Conservation (phyloP, 179 eudicot genomes). For the Patellifolia procumbens region DNA sequence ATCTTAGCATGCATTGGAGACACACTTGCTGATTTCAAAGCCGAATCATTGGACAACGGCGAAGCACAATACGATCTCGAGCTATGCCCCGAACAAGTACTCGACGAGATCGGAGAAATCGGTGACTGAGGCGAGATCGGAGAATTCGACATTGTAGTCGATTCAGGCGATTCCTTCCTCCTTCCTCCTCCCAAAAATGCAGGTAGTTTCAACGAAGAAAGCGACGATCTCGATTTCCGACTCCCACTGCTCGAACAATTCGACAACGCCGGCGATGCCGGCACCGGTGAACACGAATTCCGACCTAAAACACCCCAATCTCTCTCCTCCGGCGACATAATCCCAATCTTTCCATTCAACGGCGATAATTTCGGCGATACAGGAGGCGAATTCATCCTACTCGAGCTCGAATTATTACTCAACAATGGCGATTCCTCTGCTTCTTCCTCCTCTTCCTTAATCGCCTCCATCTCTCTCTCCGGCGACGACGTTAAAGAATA, state of each 20-base stretch:
- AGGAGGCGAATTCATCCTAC: slow-evolving; percentile 38
- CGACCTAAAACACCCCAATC: slow-evolving; percentile 40
- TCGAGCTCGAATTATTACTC: slow-evolving; percentile 43
- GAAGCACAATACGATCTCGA: slow-evolving; percentile 42
- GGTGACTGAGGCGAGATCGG: slow-evolving; percentile 40
- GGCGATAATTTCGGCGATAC: slow-evolving; percentile 55
- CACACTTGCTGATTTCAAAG: slow-evolving; percentile 15
- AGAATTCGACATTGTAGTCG: slow-evolving; percentile 27
- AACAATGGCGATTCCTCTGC: slow-evolving; percentile 51
- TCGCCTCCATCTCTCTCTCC: slow-evolving; percentile 42
- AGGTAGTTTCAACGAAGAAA: slow-evolving; percentile 37
- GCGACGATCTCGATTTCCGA: slow-evolving; percentile 40
- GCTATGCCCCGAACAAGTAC: slow-evolving; percentile 17
- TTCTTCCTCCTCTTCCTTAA: slow-evolving; percentile 43
- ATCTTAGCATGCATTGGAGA: slow-evolving; percentile 5
- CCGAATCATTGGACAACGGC: slow-evolving; percentile 34
- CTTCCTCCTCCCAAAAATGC: slow-evolving; percentile 40
- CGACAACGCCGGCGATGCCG: slow-evolving; percentile 35
- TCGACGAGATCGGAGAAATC: slow-evolving; percentile 41
- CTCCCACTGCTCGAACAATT: slow-evolving; percentile 30
- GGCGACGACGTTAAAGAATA: slow-evolving; percentile 44
- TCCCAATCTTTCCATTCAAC: slow-evolving; percentile 37
- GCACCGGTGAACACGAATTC: slow-evolving; percentile 7
- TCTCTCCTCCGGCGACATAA: slow-evolving; percentile 33
- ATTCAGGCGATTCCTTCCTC: slow-evolving; percentile 36